Evolutionary conservation across 1,284 basidiomycete species (phyloP), one percentile per base, ranked within the genome.

Genomic region (Trametes versicolor): DNA sequence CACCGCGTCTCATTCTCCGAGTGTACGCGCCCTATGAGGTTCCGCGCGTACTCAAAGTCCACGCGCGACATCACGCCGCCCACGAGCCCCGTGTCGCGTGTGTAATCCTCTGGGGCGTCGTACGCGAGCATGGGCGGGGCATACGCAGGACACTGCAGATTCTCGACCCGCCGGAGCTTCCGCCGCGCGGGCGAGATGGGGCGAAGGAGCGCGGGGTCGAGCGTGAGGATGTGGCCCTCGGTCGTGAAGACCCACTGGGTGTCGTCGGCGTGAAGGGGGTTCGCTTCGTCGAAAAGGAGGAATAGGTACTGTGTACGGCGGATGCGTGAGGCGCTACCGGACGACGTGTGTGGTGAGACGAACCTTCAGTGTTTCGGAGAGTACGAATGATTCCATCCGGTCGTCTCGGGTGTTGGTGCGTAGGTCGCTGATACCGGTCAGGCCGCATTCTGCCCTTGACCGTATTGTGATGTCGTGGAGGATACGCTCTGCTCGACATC

Each of bases 341-440:
- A 8, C 23, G 12, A 9, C 7, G 32, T 9, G 4, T 17, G 37
- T 8, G 9, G 36, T 25, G 9, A 27, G 49, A 53, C 82, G 45
- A 66, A 92, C 95, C 82, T 96, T 97, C 55, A 97, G 81, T 1
- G 95, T 96, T 80, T 96, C 96, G 2, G 94, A 96, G 23, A 97
- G 83, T 10, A 89, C 88, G 76, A 97, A 97, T 2, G 93, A 96
- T 77, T 97, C 95, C 96, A 97, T 97, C 63, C 96, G 85, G 74
- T 97, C 94, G 70, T 95, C 94, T 25, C 86, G 86, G 72, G 87
- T 83, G 71, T 97, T 97, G 23, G 87, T 92, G 55, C 89, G 83
- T 4, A 98, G 83, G 76, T 97, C 91, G 66, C 84, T 82, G 65
- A 98, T 90, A 2, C 93, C 90, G 7, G 93, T 86, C 45, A 98